These are phyloP conservation scores for Pleurotus eryngii DNA, from an alignment of 768 basidiomycete species.

Conservation along the genomic window DNA sequence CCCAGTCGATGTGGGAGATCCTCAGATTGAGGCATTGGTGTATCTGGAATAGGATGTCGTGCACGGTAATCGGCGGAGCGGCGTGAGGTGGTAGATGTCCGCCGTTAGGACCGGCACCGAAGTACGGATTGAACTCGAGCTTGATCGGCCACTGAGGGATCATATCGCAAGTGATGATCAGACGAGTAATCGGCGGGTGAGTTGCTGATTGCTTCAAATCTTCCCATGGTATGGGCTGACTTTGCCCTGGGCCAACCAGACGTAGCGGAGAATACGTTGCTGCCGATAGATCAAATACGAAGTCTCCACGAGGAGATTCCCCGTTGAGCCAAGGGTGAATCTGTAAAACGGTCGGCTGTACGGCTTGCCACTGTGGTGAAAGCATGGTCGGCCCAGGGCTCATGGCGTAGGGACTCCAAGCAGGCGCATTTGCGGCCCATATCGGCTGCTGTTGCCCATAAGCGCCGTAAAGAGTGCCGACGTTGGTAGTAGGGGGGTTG, in stretches of 20 bases:
- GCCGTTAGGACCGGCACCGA: constrained; percentile 13
- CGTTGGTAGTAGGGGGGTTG: constrained; percentile 9
- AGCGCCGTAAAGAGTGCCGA: constrained; percentile 12
- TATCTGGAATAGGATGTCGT: constrained; percentile 55
- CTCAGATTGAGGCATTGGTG: constrained; percentile 43
- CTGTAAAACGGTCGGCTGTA: constrained; percentile 15
- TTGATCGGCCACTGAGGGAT: constrained; percentile 64
- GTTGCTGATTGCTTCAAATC: constrained; percentile 54
- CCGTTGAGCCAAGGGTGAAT: constrained; percentile 56
- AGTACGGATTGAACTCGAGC: constrained; percentile 34
- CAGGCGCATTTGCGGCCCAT: constrained; percentile 9
- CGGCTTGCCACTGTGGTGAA: constrained; percentile 15
- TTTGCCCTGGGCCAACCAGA: constrained; percentile 35
- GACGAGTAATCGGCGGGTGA: constrained; percentile 47
- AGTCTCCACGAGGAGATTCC: constrained; percentile 38
- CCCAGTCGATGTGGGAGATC: constrained; percentile 41
- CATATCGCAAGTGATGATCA: constrained; percentile 55
- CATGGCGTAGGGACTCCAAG: constrained; percentile 18
- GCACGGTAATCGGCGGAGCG: constrained; percentile 46
- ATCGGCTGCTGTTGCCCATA: background rate
- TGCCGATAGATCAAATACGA: constrained; percentile 56
- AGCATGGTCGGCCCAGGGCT: constrained; percentile 13
- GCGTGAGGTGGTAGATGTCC: constrained; percentile 10
- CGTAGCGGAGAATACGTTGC: constrained; percentile 43
- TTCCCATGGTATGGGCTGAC: constrained; percentile 33